phyloP scores from a whole-genome alignment of 164 flowering plant species.

The Sextonia rubra region DNA sequence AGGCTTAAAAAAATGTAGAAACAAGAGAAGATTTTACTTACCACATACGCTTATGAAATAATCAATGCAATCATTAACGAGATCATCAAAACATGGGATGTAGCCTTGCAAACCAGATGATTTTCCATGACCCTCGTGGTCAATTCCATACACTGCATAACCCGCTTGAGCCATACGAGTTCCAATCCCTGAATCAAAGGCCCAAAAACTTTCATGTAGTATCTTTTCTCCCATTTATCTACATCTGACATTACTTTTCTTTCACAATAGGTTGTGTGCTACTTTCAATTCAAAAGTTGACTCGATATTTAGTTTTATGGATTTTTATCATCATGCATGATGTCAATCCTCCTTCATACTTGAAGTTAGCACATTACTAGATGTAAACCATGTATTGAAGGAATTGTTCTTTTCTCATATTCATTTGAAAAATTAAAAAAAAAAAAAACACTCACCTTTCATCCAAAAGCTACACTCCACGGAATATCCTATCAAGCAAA shows the following conservation, averaged over 20 bases:
- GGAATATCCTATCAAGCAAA: constrained; percentile 3
- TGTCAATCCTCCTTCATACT: no score
- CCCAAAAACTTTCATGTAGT: background rate
- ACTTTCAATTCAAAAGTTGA: no score
- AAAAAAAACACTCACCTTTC: constrained; percentile 9
- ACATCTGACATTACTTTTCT: background rate
- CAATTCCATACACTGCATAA: constrained; percentile 70
- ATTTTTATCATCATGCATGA: no score
- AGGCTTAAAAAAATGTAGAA: background rate
- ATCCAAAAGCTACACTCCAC: constrained; percentile 10
- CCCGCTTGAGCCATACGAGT: constrained; percentile 67
- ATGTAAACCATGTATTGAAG: no score
- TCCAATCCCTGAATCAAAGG: constrained; percentile 50
- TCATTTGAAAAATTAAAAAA: background rate
- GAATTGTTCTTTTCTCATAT: background rate
- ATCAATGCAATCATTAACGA: constrained; percentile 58
- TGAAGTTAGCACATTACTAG: no score
- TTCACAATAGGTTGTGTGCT: no score
- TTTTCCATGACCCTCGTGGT: constrained; percentile 89
- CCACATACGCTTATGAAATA: constrained; percentile 59
- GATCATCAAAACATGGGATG: constrained; percentile 46
- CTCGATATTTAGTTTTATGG: no score
- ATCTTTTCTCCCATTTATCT: background rate
- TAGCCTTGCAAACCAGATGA: constrained; percentile 62
- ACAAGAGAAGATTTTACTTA: constrained; percentile 9